These are phyloP conservation scores for Candida ficus DNA, from an alignment of 805 yeast species.

Conservation along the genomic window DNA sequence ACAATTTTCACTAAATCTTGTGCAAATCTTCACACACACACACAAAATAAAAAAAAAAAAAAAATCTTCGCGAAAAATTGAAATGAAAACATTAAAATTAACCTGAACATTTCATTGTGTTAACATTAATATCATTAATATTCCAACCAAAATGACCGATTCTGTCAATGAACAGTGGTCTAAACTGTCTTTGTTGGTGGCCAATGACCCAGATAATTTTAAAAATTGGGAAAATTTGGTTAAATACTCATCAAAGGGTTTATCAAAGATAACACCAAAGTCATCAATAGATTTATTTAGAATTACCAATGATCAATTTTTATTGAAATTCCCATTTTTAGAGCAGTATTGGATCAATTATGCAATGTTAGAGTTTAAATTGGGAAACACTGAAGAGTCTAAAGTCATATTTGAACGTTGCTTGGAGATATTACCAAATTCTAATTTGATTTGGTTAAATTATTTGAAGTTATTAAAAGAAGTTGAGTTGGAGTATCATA, in stretches of 20 bases:
- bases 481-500: constrained; percentile 24
- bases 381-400: constrained; percentile 38
- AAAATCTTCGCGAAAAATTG: no score
- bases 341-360: constrained; percentile 56
- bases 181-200: constrained; percentile 12
- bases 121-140: no score
- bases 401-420: constrained; percentile 34
- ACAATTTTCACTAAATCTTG: no score
- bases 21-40: no score
- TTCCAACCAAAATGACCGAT: constrained; percentile 4
- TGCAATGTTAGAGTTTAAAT: constrained; percentile 41
- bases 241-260: constrained; percentile 28
- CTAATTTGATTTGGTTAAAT: constrained; percentile 45
- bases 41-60: no score
- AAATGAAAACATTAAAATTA: no score
- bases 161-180: constrained; percentile 14
- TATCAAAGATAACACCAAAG: constrained; percentile 31
- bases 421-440: constrained; percentile 35
- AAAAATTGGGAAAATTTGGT: constrained; percentile 34
- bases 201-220: constrained; percentile 31
- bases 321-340: constrained; percentile 42
- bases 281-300: constrained; percentile 31
- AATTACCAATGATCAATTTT: constrained; percentile 36
- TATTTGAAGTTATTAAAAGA: constrained; percentile 38
- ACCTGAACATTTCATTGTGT: no score